These are phyloP conservation scores for Mollisia scopiformis DNA, from an alignment of 2,329 filamentous ascomycete species.

Conservation along the genomic window DNA sequence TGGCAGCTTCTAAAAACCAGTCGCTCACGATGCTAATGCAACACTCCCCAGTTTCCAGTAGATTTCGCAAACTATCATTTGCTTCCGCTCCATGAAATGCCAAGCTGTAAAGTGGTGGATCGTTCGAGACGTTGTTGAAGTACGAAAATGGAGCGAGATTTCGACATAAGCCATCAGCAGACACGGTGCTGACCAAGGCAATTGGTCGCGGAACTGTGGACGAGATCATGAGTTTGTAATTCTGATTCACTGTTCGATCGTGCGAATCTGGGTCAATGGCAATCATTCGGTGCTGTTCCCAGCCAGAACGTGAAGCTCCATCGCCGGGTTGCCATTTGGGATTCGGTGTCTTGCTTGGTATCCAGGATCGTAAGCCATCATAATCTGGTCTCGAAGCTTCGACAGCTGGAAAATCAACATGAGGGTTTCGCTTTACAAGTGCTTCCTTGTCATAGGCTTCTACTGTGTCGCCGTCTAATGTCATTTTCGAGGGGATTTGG, in stretches of 20 bases:
- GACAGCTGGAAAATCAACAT: slow-evolving; percentile 73
- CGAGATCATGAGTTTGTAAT: slow-evolving; percentile 89
- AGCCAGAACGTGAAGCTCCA: slow-evolving; percentile 51
- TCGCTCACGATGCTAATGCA: slow-evolving; percentile 85
- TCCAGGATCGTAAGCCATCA: slow-evolving; percentile 48
- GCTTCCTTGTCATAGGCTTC: slow-evolving; percentile 32
- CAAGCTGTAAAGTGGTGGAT: slow-evolving; percentile 78
- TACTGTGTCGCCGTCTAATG: not conserved
- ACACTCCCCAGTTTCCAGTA: slow-evolving; percentile 72
- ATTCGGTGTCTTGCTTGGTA: slow-evolving; percentile 61
- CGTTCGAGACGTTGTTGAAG: slow-evolving; percentile 78
- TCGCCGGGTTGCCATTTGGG: slow-evolving; percentile 65
- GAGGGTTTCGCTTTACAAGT: slow-evolving; percentile 58
- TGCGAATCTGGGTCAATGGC: slow-evolving; percentile 72
- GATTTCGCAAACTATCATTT: slow-evolving; percentile 78
- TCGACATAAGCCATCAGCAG: slow-evolving; percentile 58
- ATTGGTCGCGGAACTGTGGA: slow-evolving; percentile 83
- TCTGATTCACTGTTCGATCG: slow-evolving; percentile 54
- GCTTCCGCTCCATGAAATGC: slow-evolving; percentile 51
- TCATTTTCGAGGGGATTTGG: too few relatives aligned
- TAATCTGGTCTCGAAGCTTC: slow-evolving; percentile 68
- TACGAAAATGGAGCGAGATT: slow-evolving; percentile 89
- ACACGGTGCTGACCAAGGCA: slow-evolving; percentile 57
- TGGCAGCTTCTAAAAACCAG: slow-evolving; percentile 81
- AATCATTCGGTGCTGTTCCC: slow-evolving; percentile 57